These are phyloP conservation scores for Cutaneotrichosporon mucoides DNA, from an alignment of 1,284 basidiomycete species.

Conservation along the genomic window DNA sequence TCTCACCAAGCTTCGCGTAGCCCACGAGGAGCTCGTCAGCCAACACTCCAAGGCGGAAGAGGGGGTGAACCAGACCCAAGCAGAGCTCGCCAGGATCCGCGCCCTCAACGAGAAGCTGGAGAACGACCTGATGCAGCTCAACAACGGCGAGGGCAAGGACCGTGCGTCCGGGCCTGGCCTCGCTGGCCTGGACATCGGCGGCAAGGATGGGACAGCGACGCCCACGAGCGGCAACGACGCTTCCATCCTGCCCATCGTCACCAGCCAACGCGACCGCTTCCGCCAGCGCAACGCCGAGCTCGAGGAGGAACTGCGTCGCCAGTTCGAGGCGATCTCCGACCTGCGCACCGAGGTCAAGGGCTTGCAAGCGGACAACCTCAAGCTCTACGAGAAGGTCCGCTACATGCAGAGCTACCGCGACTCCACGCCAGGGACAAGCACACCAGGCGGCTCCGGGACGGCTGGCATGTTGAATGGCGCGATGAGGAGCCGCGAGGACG, in stretches of 20 bases:
- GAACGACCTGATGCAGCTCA: conserved; percentile 78
- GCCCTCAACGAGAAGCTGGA: conserved; percentile 83
- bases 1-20: conserved; percentile 79
- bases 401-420: conserved; percentile 93
- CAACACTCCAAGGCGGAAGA: conserved; percentile 60
- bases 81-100: conserved; percentile 71
- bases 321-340: conserved; percentile 89
- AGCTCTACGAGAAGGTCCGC: conserved; percentile 92
- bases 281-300: conserved; percentile 91
- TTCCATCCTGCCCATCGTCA: conserved; percentile 92
- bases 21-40: conserved; percentile 72
- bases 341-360: conserved; percentile 80
- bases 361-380: conserved; percentile 86
- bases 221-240: conserved; percentile 61
- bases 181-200: conserved; percentile 67
- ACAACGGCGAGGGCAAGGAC: conserved; percentile 43
- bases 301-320: conserved; percentile 93
- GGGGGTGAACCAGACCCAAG: conserved; percentile 58
- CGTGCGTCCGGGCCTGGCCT: conserved; percentile 51
- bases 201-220: conserved; percentile 43
- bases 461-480: conserved; percentile 36
- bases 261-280: conserved; percentile 92
- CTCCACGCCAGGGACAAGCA: conserved; percentile 19
- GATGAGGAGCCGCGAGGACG: conserved; percentile 54
- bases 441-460: conserved; percentile 7